These are phyloP conservation scores for Echeveria elegans DNA, from an alignment of 164 flowering plant genomes.

Conservation along the genomic window DNA sequence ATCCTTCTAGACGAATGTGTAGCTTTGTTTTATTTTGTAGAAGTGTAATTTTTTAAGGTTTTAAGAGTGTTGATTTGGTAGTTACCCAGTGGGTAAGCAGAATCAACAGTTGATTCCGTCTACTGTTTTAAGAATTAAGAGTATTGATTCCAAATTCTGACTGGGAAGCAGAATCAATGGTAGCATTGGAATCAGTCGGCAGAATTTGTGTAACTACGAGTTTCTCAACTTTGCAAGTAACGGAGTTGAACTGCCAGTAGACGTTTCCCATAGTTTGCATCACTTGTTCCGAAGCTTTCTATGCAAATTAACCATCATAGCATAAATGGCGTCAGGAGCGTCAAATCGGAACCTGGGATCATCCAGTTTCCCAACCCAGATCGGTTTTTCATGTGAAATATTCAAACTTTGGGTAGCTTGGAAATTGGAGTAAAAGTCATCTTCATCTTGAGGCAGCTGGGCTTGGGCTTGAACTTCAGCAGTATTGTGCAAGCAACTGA, in stretches of 20 bases:
- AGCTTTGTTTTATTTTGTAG: not conserved
- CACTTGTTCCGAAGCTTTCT: not conserved
- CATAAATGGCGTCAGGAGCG: not conserved
- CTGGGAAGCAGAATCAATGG: no score
- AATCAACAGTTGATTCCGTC: no score
- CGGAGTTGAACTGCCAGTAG: constrained; percentile 7
- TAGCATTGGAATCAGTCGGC: not conserved
- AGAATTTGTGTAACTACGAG: not conserved
- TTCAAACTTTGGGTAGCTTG: constrained; percentile 8
- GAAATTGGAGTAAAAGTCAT: constrained; percentile 10
- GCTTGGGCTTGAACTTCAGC: no score
- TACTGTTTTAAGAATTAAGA: no score
- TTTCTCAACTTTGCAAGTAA: not conserved
- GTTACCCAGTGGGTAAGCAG: no score
- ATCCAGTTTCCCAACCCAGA: no score
- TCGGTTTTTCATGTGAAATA: not conserved
- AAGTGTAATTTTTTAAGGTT: no score
- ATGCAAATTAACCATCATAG: not conserved
- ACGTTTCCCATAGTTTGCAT: not conserved
- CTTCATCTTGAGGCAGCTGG: constrained; percentile 24
- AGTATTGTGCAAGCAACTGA: constrained; percentile 1
- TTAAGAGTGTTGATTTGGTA: no score
- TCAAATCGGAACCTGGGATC: not conserved
- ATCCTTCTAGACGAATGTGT: constrained; percentile 31
- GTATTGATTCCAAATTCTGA: no score